Evolutionary conservation across 768 basidiomycete species (phyloP).

Genomic region (Xerocomus brunneocitrinus): DNA sequence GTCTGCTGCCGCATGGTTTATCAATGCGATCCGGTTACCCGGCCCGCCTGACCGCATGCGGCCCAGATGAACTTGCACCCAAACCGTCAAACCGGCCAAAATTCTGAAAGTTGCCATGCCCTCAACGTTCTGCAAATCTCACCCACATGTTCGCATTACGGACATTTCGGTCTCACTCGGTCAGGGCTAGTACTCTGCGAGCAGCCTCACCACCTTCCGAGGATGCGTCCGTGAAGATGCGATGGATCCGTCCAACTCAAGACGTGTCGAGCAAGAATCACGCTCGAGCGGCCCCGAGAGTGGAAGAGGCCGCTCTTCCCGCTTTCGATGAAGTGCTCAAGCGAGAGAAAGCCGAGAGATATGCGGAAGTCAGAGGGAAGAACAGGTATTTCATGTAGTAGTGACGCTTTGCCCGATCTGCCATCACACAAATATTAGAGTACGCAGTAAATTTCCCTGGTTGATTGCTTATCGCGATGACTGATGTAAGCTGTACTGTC

Average conservation of each 20-base stretch:
- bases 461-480: too few relatives aligned
- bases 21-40: too few relatives aligned
- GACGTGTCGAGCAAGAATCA: constrained; percentile 48
- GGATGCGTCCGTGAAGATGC: constrained; percentile 1
- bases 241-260: constrained; percentile 16
- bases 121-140: too few relatives aligned
- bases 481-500: too few relatives aligned
- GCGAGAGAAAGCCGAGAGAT: constrained; percentile 27
- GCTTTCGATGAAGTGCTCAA: constrained; percentile 67
- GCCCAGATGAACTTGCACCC: too few relatives aligned
- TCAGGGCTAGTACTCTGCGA: constrained; percentile 7
- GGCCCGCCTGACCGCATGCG: too few relatives aligned
- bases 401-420: too few relatives aligned
- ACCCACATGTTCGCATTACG: constrained; percentile 16
- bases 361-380: constrained; percentile 27
- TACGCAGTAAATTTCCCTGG: too few relatives aligned
- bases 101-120: too few relatives aligned
- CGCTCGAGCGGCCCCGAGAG: constrained; percentile 45
- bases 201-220: constrained; percentile 8
- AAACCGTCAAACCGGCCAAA: too few relatives aligned
- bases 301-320: constrained; percentile 70
- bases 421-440: too few relatives aligned
- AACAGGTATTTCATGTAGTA: constrained; percentile 26
- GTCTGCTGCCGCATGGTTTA: too few relatives aligned
- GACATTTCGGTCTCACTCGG: constrained; percentile 6